phyloP scores from a whole-genome alignment of 805 yeast species.

The Sugiyamaella qingdaonensis region DNA sequence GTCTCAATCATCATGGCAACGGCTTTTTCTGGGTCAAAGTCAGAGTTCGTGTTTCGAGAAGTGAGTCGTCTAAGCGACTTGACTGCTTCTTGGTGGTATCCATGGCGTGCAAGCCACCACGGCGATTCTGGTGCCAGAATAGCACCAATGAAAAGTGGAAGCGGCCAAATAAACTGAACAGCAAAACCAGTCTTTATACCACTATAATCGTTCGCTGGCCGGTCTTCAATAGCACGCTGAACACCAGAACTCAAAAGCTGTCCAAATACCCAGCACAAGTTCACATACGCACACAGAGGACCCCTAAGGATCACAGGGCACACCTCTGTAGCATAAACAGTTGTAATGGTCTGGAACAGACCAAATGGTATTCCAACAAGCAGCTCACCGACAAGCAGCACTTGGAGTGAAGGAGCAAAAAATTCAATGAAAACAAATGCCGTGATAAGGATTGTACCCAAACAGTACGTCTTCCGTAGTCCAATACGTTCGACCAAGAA shows the following conservation, averaged over 20 bases:
- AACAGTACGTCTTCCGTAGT: slow-evolving; percentile 39
- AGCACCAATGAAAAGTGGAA: slow-evolving; percentile 38
- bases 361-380: slow-evolving; percentile 48
- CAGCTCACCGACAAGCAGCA: slow-evolving; percentile 37
- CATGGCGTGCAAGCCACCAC: slow-evolving; percentile 49
- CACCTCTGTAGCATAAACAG: slow-evolving; percentile 53
- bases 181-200: slow-evolving; percentile 55
- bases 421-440: slow-evolving; percentile 44
- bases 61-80: slow-evolving; percentile 50
- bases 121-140: slow-evolving; percentile 54
- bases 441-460: slow-evolving; percentile 32
- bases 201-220: slow-evolving; percentile 37
- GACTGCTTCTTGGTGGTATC: slow-evolving; percentile 41
- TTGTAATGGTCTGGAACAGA: slow-evolving; percentile 45
- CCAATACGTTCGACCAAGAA: slow-evolving; percentile 44
- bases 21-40: slow-evolving; percentile 41
- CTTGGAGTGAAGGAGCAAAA: slow-evolving; percentile 39
- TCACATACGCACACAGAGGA: slow-evolving; percentile 47
- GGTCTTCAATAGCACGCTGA: slow-evolving; percentile 29
- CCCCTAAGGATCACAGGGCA: slow-evolving; percentile 48
- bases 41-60: slow-evolving; percentile 37
- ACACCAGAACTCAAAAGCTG: slow-evolving; percentile 55
- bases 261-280: slow-evolving; percentile 54
- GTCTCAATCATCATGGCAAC: slow-evolving; percentile 45
- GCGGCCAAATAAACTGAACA: slow-evolving; percentile 57